Conservation (phyloP, 345 rosid species). For the Citrus glauca region DNA sequence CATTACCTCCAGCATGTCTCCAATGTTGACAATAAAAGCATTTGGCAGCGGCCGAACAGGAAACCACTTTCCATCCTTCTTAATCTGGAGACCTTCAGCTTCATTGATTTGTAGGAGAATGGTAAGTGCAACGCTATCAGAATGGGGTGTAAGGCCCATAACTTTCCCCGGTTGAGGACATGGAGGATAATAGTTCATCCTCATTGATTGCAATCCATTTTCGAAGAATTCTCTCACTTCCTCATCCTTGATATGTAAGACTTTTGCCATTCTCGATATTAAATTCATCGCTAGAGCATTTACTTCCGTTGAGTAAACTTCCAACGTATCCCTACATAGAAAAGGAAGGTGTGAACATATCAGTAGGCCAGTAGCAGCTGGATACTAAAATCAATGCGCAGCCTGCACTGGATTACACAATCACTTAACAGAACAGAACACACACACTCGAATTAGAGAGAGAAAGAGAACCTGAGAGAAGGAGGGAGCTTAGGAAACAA, state of each 20-base stretch:
- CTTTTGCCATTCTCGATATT: conserved; percentile 13
- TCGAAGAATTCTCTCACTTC: conserved; percentile 24
- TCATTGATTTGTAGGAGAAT: too few relatives aligned
- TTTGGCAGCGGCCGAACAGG: conserved; percentile 28
- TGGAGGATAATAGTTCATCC: conserved; percentile 39
- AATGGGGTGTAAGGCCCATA: conserved; percentile 27
- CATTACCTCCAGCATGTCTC: too few relatives aligned
- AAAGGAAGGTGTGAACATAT: not conserved
- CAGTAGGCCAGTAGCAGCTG: too few relatives aligned
- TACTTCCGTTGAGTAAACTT: conserved; percentile 3
- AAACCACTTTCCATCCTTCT: conserved; percentile 28
- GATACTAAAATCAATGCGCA: too few relatives aligned
- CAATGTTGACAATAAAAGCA: conserved; percentile 14
- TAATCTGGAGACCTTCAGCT: conserved; percentile 7
- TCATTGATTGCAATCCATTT: not conserved
- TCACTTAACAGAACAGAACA: too few relatives aligned
- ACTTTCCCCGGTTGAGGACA: conserved; percentile 31
- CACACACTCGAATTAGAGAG: not conserved
- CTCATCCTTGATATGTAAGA: conserved; percentile 4
- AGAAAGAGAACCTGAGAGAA: not conserved
- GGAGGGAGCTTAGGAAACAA: not conserved
- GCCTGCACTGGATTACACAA: too few relatives aligned
- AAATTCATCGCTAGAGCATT: conserved; percentile 8
- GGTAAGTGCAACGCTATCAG: too few relatives aligned
- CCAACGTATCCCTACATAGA: not conserved